phyloP scores from a whole-genome alignment of 352 stramenopile genomes.

The Phytophthora pinifolia region DNA sequence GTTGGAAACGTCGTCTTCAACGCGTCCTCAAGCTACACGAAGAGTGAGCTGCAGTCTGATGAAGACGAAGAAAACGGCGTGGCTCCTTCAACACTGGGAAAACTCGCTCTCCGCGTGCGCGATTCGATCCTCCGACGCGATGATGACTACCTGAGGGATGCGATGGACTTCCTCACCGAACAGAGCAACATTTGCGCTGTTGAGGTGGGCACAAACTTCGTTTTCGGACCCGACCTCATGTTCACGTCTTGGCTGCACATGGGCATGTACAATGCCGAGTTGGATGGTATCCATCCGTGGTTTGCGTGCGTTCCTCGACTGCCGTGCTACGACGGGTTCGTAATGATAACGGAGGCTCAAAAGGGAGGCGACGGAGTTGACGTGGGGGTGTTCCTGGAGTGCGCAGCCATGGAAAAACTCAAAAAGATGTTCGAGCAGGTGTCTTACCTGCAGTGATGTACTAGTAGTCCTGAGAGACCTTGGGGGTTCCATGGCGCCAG shows the following conservation, averaged over 20 bases:
- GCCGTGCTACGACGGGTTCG: slow-evolving; percentile 43
- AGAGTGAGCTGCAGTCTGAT: slow-evolving; percentile 27
- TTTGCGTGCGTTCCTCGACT: slow-evolving; percentile 38
- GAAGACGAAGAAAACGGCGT: slow-evolving; percentile 1
- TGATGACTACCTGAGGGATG: slow-evolving; percentile 44
- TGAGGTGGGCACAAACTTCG: slow-evolving; percentile 44
- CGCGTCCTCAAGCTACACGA: slow-evolving; percentile 35
- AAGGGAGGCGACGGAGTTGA: slow-evolving; percentile 38
- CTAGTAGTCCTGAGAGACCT: too few species aligned
- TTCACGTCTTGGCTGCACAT: slow-evolving; percentile 61
- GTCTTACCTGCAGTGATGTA: slow-evolving; percentile 7
- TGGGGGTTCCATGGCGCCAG: too few species aligned
- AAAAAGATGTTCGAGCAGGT: slow-evolving; percentile 29
- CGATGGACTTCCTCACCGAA: slow-evolving; percentile 46
- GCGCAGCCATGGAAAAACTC: slow-evolving; percentile 37
- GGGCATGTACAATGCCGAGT: slow-evolving; percentile 65
- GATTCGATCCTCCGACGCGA: slow-evolving; percentile 43
- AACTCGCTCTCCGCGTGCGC: slow-evolving; percentile 40
- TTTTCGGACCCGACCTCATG: slow-evolving; percentile 54
- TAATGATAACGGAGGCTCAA: slow-evolving; percentile 49
- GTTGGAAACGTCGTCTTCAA: slow-evolving; percentile 62
- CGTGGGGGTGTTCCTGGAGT: slow-evolving; percentile 46
- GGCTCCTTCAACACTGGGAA: slow-evolving; percentile 16
- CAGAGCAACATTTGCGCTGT: slow-evolving; percentile 36
- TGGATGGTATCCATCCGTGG: slow-evolving; percentile 37